Conservation (phyloP, 345 rosid genomes). For the Pistacia integerrima region DNA sequence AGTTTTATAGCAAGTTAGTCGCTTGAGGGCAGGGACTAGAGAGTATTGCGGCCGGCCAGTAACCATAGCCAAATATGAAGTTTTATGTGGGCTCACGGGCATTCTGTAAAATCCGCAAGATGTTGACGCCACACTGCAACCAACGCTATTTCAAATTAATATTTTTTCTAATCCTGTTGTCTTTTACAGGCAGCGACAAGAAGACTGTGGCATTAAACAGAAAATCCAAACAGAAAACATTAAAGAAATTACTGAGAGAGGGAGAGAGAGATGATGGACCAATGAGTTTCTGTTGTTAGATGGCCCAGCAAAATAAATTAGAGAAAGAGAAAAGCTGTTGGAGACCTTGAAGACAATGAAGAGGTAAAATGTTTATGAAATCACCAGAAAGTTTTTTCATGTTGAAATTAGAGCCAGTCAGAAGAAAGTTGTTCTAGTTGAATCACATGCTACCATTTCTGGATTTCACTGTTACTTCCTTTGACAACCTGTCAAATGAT, state of each 20-base stretch:
- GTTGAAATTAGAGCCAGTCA: neutral
- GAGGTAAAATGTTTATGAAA: neutral
- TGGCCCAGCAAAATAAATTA: neutral
- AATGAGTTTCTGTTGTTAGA: neutral
- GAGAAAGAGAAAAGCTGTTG: neutral
- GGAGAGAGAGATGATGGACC: neutral
- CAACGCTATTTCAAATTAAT: neutral
- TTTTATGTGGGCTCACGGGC: neutral
- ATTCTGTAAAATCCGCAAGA: neutral
- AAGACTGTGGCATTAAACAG: neutral
- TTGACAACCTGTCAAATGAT: neutral
- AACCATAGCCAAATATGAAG: neutral
- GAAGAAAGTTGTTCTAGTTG: neutral
- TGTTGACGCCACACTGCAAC: neutral
- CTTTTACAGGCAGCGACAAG: neutral
- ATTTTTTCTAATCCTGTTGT: neutral
- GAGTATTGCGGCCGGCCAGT: too few species aligned
- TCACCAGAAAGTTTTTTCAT: too few species aligned
- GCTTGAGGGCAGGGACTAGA: too few species aligned
- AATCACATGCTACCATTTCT: neutral
- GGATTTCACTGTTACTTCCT: neutral
- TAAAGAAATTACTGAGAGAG: neutral
- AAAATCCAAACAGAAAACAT: neutral
- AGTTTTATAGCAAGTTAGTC: too few species aligned
- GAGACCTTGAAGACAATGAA: neutral